phyloP scores from a whole-genome alignment of 345 rosid genomes.

The Turnera subulata region DNA sequence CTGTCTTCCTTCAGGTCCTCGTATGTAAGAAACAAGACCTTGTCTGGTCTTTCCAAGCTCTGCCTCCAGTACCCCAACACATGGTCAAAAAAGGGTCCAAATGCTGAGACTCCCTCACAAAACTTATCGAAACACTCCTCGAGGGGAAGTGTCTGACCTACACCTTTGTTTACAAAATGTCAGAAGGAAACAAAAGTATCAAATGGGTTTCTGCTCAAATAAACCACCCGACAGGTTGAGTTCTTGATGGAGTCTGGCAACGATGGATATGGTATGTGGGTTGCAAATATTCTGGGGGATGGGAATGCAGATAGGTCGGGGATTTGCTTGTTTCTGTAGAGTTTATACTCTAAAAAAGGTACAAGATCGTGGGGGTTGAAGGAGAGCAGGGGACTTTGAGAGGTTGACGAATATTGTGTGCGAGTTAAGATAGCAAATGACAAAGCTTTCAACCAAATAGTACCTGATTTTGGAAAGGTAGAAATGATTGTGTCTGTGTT shows the following conservation, averaged over 20 bases:
- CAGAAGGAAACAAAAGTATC: conserved; percentile 50
- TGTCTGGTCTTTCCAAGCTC: conserved; percentile 39
- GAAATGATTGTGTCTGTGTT: conserved; percentile 42
- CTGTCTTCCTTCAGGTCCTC: conserved; percentile 46
- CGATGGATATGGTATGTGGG: conserved; percentile 40
- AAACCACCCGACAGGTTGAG: conserved; percentile 32
- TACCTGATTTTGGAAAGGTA: conserved; percentile 59
- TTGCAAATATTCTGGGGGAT: conserved; percentile 42
- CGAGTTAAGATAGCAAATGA: conserved; percentile 30
- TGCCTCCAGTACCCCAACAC: conserved; percentile 48
- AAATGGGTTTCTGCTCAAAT: conserved; percentile 44
- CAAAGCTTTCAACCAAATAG: conserved; percentile 59
- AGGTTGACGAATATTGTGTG: no score
- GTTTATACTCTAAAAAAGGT: conserved; percentile 52
- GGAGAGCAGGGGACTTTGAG: conserved; percentile 28
- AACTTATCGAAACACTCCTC: conserved; percentile 45
- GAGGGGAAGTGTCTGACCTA: conserved; percentile 20
- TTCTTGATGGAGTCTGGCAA: conserved; percentile 26
- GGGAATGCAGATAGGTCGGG: conserved; percentile 37
- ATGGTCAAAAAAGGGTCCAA: conserved; percentile 54
- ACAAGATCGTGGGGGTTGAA: conserved; percentile 57
- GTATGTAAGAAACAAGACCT: conserved; percentile 37
- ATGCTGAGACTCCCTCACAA: conserved; percentile 38
- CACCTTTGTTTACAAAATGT: conserved; percentile 32
- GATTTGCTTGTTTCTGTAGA: conserved; percentile 34